These are phyloP conservation scores for Malus fusca DNA, from an alignment of 306 rosid genomes.

Conservation along the genomic window DNA sequence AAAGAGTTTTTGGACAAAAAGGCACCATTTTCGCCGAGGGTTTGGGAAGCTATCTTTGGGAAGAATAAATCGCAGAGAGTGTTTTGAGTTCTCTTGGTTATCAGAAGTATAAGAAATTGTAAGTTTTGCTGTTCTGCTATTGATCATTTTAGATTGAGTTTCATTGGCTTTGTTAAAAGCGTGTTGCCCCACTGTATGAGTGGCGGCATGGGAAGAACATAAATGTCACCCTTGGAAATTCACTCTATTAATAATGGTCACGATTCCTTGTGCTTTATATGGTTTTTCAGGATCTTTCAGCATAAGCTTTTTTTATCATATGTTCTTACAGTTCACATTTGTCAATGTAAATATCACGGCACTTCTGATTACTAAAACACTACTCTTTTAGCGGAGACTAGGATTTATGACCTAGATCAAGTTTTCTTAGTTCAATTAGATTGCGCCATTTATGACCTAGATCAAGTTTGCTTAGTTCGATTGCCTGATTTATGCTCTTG, in stretches of 20 bases:
- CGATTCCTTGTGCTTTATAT: neutral
- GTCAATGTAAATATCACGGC: neutral
- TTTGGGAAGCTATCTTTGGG: constrained; percentile 76
- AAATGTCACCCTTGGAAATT: neutral
- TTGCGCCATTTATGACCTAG: neutral
- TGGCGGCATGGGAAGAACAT: neutral
- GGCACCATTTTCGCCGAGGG: constrained; percentile 40
- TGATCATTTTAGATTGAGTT: neutral
- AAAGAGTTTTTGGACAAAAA: constrained; percentile 65
- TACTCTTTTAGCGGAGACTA: neutral
- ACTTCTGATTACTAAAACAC: neutral
- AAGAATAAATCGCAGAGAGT: constrained; percentile 39
- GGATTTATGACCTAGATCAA: neutral
- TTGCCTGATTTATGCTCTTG: neutral
- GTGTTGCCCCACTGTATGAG: neutral
- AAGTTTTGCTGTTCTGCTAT: neutral
- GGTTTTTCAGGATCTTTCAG: neutral
- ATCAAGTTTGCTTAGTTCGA: too few species aligned
- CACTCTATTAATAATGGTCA: neutral
- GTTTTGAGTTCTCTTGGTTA: constrained; percentile 28
- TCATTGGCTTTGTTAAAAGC: neutral
- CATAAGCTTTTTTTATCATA: neutral
- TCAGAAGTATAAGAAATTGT: neutral
- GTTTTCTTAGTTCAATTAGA: too few species aligned
- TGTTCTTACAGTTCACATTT: neutral